Percentiles rank a stretch among this genome's conserved stretches.
phyloP scores from a whole-genome alignment of 2,329 filamentous ascomycete species.

The Pseudopithomyces chartarum region DNA sequence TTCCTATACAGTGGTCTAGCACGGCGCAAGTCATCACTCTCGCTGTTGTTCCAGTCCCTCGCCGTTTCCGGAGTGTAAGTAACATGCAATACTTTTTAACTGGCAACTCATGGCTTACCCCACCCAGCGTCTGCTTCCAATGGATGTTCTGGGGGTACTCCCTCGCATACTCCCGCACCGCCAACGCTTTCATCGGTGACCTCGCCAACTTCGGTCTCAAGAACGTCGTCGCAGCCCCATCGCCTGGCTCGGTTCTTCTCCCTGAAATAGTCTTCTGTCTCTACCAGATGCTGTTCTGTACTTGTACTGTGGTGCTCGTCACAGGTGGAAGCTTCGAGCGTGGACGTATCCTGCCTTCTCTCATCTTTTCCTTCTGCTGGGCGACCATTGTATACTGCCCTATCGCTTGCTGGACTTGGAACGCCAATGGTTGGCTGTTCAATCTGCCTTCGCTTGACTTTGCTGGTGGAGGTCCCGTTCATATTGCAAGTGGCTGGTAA shows the following conservation, averaged over 20 bases:
- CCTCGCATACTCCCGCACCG: constrained; percentile 65
- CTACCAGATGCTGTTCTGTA: constrained; percentile 69
- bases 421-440: constrained; percentile 67
- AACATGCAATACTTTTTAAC: too few species aligned
- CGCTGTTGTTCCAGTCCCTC: constrained; percentile 66
- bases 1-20: constrained; percentile 68
- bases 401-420: constrained; percentile 71
- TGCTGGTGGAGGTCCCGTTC: constrained; percentile 67
- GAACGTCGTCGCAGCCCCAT: constrained; percentile 65
- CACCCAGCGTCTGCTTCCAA: constrained; percentile 55
- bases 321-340: constrained; percentile 68
- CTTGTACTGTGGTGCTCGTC: constrained; percentile 66
- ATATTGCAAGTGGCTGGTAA: constrained; percentile 64
- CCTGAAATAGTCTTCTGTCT: constrained; percentile 71
- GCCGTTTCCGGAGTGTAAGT: constrained; percentile 60
- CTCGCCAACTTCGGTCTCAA: constrained; percentile 66
- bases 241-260: constrained; percentile 60
- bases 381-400: constrained; percentile 68
- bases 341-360: constrained; percentile 66
- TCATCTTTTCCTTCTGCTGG: constrained; percentile 69
- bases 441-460: constrained; percentile 65
- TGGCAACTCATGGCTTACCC: constrained; percentile 3
- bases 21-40: constrained; percentile 65
- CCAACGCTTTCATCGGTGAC: constrained; percentile 66
- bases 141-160: constrained; percentile 71